Conservation (phyloP, 2,329 filamentous ascomycete species). For the Mycogone perniciosa region DNA sequence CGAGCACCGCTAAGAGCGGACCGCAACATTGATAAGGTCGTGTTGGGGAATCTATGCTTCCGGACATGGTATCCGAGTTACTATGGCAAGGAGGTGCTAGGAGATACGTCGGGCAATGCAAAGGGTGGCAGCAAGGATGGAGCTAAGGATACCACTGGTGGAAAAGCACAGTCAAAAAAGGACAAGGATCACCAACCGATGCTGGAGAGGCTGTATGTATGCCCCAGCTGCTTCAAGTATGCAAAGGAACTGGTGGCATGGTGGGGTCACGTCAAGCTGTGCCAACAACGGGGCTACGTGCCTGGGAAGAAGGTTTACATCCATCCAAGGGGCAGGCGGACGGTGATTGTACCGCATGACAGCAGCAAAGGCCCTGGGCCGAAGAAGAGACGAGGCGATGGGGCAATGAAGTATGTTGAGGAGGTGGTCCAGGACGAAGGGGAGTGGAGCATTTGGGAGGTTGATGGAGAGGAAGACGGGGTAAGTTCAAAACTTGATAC, state of each 20-base stretch:
- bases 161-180: constrained; percentile 25
- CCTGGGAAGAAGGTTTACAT: constrained; percentile 72
- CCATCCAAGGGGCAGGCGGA: constrained; percentile 44
- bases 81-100: constrained; percentile 67
- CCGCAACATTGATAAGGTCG: constrained; percentile 80
- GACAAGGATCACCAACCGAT: constrained; percentile 35
- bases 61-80: constrained; percentile 90
- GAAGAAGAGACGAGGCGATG: constrained; percentile 34
- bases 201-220: constrained; percentile 73
- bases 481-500: constrained; percentile 35
- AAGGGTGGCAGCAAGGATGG: constrained; percentile 22
- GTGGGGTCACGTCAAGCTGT: constrained; percentile 53
- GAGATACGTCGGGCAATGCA: constrained; percentile 36
- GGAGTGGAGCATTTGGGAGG: constrained; percentile 82
- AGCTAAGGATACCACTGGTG: constrained; percentile 21
- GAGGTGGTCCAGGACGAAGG: constrained; percentile 52
- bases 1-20: constrained; percentile 42
- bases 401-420: constrained; percentile 33
- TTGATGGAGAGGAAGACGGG: constrained; percentile 81
- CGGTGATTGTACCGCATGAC: constrained; percentile 32
- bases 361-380: constrained; percentile 24
- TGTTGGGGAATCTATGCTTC: constrained; percentile 78
- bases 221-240: constrained; percentile 92
- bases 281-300: constrained; percentile 41
- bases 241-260: constrained; percentile 56